Conservation (phyloP, 495 filamentous ascomycete genomes). For the Lophiostoma macrostomum region DNA sequence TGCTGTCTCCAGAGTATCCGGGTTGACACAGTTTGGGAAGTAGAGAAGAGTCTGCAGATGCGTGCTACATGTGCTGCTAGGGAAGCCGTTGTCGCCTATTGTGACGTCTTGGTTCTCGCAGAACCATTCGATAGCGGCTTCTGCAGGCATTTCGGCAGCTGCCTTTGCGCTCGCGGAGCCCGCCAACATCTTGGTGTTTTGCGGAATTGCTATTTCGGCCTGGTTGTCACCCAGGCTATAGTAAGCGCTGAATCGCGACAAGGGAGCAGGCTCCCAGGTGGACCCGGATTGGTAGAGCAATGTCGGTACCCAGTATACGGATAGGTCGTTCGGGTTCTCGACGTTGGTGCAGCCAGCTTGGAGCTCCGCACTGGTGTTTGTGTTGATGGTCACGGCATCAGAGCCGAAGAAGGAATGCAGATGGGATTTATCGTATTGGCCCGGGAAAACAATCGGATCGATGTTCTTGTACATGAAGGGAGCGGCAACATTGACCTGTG, state of each 20-base stretch:
- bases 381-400: constrained; percentile 36
- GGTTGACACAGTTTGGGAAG: constrained; percentile 41
- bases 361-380: constrained; percentile 31
- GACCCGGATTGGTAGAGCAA: constrained; percentile 24
- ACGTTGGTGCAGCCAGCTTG: constrained; percentile 35
- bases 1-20: constrained; percentile 25
- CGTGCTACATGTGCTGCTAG: constrained; percentile 50
- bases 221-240: constrained; percentile 25
- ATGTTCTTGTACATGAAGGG: constrained; percentile 42
- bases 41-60: constrained; percentile 51
- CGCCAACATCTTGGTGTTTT: constrained; percentile 34
- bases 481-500: constrained; percentile 26
- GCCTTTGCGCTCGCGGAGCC: constrained; percentile 26
- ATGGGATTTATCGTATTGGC: constrained; percentile 35
- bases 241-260: constrained; percentile 32
- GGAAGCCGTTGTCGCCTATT: constrained; percentile 24
- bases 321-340: constrained; percentile 38
- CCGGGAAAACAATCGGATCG: constrained; percentile 39
- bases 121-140: constrained; percentile 28
- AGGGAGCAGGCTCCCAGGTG: constrained; percentile 27
- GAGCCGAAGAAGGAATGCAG: constrained; percentile 39
- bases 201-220: constrained; percentile 33
- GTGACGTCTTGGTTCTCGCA: constrained; percentile 28
- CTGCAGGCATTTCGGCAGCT: constrained; percentile 14
- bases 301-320: constrained; percentile 38